Conservation (phyloP, 257 asterid genomes). For the Solanum gracilifrons region DNA sequence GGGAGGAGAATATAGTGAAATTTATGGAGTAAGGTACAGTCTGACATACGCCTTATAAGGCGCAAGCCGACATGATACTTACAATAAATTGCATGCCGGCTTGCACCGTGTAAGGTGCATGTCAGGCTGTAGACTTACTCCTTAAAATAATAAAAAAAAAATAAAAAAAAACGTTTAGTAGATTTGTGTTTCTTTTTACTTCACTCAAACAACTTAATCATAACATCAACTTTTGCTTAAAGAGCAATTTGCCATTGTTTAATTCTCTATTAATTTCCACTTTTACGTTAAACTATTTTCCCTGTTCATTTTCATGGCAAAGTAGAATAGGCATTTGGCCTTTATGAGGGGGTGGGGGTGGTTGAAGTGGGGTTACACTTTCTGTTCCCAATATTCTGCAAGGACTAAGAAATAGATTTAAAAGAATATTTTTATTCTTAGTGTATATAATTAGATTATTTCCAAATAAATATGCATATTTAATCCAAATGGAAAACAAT, state of each 20-base stretch:
- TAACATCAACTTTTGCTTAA: neutral
- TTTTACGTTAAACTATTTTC: neutral
- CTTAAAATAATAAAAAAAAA: too few relatives aligned
- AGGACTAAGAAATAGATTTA: neutral
- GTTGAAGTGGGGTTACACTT: neutral
- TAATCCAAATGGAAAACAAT: neutral
- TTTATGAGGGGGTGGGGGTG: neutral
- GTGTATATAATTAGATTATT: neutral
- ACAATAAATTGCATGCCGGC: too few relatives aligned
- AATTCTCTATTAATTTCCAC: neutral
- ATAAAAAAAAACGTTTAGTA: neutral
- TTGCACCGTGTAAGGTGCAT: too few relatives aligned
- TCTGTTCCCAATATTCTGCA: neutral
- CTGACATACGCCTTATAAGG: too few relatives aligned
- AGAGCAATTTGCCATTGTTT: neutral
- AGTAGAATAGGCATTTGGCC: neutral
- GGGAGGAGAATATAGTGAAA: too few relatives aligned
- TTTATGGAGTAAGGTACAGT: too few relatives aligned
- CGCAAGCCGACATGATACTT: too few relatives aligned
- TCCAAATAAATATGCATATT: neutral
- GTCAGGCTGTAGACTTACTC: neutral
- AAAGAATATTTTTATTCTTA: neutral
- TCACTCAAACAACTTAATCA: neutral
- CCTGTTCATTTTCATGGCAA: neutral
- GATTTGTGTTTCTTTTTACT: neutral